Conservation (phyloP, 768 basidiomycete genomes). For the Phaffia tasmanica region DNA sequence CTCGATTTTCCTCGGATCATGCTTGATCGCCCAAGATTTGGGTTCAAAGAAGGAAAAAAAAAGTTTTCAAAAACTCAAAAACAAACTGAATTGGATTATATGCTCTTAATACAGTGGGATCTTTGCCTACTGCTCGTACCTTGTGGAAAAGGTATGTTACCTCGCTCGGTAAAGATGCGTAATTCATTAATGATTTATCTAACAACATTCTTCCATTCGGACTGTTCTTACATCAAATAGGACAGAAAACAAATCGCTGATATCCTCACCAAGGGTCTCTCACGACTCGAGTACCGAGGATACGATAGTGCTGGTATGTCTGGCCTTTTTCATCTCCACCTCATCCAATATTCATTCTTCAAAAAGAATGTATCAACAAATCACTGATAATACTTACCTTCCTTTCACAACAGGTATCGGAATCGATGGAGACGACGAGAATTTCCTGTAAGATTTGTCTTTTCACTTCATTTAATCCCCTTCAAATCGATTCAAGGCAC, state of each 20-base stretch:
- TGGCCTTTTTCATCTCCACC: not conserved
- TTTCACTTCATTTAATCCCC: not conserved
- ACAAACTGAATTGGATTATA: too few relatives aligned
- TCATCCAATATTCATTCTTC: not conserved
- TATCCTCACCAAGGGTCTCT: slow-evolving; percentile 76
- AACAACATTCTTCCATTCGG: not conserved
- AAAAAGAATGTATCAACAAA: not conserved
- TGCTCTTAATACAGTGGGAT: slow-evolving; percentile 48
- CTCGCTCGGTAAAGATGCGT: not conserved
- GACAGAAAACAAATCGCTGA: slow-evolving; percentile 84
- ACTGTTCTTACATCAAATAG: slow-evolving; percentile 39
- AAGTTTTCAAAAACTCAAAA: too few relatives aligned
- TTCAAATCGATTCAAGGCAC: not conserved
- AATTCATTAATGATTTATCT: slow-evolving; percentile 3
- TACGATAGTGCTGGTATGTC: slow-evolving; percentile 73
- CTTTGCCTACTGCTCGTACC: slow-evolving; percentile 87
- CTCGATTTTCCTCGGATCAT: not conserved
- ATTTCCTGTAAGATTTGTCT: slow-evolving; percentile 44
- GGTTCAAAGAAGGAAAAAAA: too few relatives aligned
- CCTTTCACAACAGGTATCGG: slow-evolving; percentile 37
- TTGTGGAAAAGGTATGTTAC: slow-evolving; percentile 76
- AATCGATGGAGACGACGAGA: slow-evolving; percentile 79
- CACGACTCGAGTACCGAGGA: slow-evolving; percentile 93
- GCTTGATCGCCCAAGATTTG: not conserved
- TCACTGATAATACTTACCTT: not conserved